Percentiles rank a stretch among this genome's conserved stretches.
These are phyloP conservation scores for Rhizophagus prolifer DNA, from an alignment of 192 early-diverging fungal species.

Conservation along the genomic window DNA sequence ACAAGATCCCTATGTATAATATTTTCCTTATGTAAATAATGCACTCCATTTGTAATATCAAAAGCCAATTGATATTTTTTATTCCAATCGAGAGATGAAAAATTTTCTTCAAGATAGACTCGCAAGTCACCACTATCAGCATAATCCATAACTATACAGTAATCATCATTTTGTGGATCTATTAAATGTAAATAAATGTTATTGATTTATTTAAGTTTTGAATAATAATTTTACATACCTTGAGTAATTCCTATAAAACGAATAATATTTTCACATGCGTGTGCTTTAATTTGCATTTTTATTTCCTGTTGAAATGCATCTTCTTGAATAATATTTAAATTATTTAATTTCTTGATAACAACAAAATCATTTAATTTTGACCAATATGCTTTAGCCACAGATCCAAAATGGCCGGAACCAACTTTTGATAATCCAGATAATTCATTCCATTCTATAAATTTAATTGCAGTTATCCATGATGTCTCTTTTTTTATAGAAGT, in stretches of 20 bases:
- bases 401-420: not conserved
- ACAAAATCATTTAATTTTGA: not conserved
- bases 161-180: not conserved
- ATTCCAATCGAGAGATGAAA: not conserved
- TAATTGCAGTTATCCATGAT: not conserved
- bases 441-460: not conserved
- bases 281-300: not conserved
- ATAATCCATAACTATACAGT: slow-evolving; percentile 6
- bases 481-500: no score
- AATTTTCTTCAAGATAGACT: not conserved
- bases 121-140: not conserved
- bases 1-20: slow-evolving; percentile 10
- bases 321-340: not conserved
- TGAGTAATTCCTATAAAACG: not conserved
- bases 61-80: not conserved
- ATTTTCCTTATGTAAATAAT: not conserved
- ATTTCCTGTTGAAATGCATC: not conserved
- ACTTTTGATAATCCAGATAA: not conserved
- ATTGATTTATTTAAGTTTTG: no score
- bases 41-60: not conserved
- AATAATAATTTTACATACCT: not conserved
- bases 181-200: no score
- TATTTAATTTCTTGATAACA: not conserved
- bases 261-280: not conserved
- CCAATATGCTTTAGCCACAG: not conserved